A percentile compares a stretch with the other conserved stretches of the same genome.
phyloP scores from a whole-genome alignment of 2,329 filamentous ascomycete species.

The Fusarium buharicum region DNA sequence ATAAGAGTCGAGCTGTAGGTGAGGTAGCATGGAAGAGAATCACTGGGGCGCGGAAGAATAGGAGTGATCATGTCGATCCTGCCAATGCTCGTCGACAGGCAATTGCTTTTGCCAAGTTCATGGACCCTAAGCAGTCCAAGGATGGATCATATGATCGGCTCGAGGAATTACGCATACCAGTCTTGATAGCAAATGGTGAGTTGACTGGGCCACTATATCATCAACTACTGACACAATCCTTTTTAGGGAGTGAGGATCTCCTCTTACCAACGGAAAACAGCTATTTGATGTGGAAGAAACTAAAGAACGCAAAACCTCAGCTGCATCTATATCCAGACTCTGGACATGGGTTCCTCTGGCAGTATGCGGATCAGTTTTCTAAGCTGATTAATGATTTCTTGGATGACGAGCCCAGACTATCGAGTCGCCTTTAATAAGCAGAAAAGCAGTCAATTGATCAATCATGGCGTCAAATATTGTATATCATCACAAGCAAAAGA shows the following conservation, averaged over 20 bases:
- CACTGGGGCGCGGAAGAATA: constrained; percentile 40
- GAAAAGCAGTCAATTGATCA: not conserved
- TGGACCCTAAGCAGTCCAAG: constrained; percentile 47
- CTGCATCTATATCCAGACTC: constrained; percentile 51
- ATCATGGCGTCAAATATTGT: not conserved
- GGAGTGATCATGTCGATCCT: constrained; percentile 42
- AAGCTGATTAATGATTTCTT: constrained; percentile 50
- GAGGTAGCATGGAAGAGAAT: constrained; percentile 51
- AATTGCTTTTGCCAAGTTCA: constrained; percentile 51
- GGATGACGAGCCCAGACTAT: constrained; percentile 19
- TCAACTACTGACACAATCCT: not conserved
- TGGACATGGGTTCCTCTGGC: constrained; percentile 52
- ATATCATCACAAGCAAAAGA: not conserved
- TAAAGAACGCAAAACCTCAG: constrained; percentile 47
- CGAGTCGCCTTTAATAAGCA: constrained; percentile 30
- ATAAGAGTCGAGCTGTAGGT: constrained; percentile 48
- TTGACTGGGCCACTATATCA: not conserved
- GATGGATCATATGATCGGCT: constrained; percentile 51
- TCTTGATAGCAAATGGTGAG: constrained; percentile 54
- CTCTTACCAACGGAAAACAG: constrained; percentile 53
- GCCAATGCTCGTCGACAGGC: constrained; percentile 47
- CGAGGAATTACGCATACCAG: constrained; percentile 49
- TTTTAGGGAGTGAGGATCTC: constrained; percentile 49
- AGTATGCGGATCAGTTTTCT: constrained; percentile 49
- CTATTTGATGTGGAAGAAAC: constrained; percentile 51